A percentile compares a stretch with the other conserved stretches of the same genome.
These are phyloP conservation scores for Medakamo hakoo DNA, from an alignment of 139 green algal genomes.

Conservation along the genomic window DNA sequence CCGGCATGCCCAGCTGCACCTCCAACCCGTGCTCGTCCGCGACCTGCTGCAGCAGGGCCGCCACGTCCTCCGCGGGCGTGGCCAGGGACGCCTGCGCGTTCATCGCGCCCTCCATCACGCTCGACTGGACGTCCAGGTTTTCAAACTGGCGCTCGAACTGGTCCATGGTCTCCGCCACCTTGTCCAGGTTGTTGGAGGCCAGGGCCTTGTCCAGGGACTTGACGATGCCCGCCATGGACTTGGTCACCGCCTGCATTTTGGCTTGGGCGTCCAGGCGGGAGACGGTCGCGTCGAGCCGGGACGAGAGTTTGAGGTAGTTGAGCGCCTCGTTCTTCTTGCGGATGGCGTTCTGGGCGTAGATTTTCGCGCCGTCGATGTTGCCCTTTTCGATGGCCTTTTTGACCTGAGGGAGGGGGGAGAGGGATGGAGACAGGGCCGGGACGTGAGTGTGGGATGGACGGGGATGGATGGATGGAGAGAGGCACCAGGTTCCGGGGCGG, in stretches of 20 bases:
- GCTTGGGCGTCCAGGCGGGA: slow-evolving; percentile 74
- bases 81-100: slow-evolving; percentile 56
- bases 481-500: too few relatives aligned
- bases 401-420: slow-evolving; percentile 24
- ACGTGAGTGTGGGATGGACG: too few relatives aligned
- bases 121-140: slow-evolving; percentile 84
- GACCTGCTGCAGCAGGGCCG: slow-evolving; percentile 68
- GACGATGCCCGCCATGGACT: slow-evolving; percentile 89
- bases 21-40: slow-evolving; percentile 86
- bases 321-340: slow-evolving; percentile 79
- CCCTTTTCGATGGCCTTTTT: slow-evolving; percentile 98
- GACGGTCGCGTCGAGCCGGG: slow-evolving; percentile 82
- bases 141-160: slow-evolving; percentile 94
- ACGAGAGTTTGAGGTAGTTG: slow-evolving; percentile 87
- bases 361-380: slow-evolving; percentile 78
- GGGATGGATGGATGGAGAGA: too few relatives aligned
- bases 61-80: slow-evolving; percentile 91
- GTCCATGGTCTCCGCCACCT: slow-evolving; percentile 77
- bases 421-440: not conserved
- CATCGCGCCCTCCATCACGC: slow-evolving; percentile 86
- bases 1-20: slow-evolving; percentile 38
- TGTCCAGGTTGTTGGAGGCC: slow-evolving; percentile 79
- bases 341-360: slow-evolving; percentile 88
- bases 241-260: slow-evolving; percentile 67
- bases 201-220: slow-evolving; percentile 76